A percentile compares a stretch with the other conserved stretches of the same genome.
These are phyloP conservation scores for Neofusicoccum ribis DNA, from an alignment of 2,329 filamentous ascomycete genomes.

Conservation along the genomic window DNA sequence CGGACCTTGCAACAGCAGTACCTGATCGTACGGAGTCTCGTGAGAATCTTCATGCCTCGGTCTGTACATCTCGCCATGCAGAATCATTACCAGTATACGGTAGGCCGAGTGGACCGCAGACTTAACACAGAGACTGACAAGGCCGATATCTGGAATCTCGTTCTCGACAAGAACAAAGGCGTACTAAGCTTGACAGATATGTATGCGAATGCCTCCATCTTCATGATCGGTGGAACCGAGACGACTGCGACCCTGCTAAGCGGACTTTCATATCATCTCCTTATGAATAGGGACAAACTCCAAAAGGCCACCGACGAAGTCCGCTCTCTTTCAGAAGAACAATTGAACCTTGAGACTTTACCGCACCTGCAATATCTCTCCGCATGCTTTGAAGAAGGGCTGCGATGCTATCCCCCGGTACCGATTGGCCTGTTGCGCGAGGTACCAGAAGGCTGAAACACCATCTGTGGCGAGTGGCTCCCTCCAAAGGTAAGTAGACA, in stretches of 20 bases:
- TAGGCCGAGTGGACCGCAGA: constrained; percentile 27
- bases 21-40: neutral
- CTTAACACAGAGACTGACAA: constrained; percentile 23
- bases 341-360: constrained; percentile 36
- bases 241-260: constrained; percentile 46
- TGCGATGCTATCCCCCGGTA: constrained; percentile 46
- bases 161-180: constrained; percentile 26
- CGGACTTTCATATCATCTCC: constrained; percentile 39
- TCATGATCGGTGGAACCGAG: constrained; percentile 49
- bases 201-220: constrained; percentile 36
- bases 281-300: constrained; percentile 29
- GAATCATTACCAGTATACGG: neutral
- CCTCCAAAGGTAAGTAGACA: constrained; percentile 27
- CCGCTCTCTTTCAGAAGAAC: constrained; percentile 27
- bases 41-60: neutral
- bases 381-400: constrained; percentile 43
- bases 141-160: constrained; percentile 42
- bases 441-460: constrained; percentile 37
- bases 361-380: constrained; percentile 39
- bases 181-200: constrained; percentile 37
- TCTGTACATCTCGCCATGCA: neutral
- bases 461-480: constrained; percentile 39
- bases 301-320: constrained; percentile 32
- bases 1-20: neutral
- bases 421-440: constrained; percentile 35